Percentiles rank a stretch among this genome's conserved stretches.
These are phyloP conservation scores for Phylloporus scabripes DNA, from an alignment of 768 basidiomycete species.

Conservation along the genomic window DNA sequence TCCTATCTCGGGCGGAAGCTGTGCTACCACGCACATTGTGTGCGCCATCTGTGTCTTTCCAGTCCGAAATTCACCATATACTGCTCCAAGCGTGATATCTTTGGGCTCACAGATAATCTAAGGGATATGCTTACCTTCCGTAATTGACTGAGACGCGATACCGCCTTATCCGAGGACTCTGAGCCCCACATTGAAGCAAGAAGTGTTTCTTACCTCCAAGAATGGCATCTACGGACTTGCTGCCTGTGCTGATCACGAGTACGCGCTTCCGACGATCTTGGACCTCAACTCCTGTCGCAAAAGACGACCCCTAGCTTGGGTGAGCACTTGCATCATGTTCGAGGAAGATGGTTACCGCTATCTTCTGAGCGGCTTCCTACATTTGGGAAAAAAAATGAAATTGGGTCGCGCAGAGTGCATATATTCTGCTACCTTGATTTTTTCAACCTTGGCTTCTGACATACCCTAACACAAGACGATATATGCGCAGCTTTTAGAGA, in stretches of 20 bases:
- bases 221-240: slow-evolving; percentile 84
- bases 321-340: background rate
- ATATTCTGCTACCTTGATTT: slow-evolving; percentile 65
- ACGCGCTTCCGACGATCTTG: slow-evolving; percentile 81
- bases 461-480: slow-evolving; percentile 56
- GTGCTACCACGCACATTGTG: slow-evolving; percentile 87
- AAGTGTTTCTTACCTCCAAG: slow-evolving; percentile 59
- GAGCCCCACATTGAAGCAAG: background rate
- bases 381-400: background rate
- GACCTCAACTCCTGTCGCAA: slow-evolving; percentile 88
- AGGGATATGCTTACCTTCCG: slow-evolving; percentile 55
- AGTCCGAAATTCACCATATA: slow-evolving; percentile 94
- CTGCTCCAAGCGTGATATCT: slow-evolving; percentile 33
- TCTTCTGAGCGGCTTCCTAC: slow-evolving; percentile 87
- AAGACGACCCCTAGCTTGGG: slow-evolving; percentile 70
- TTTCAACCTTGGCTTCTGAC: slow-evolving; percentile 97
- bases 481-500: background rate
- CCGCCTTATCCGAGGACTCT: slow-evolving; percentile 51
- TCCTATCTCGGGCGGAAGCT: slow-evolving; percentile 84
- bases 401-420: slow-evolving; percentile 3
- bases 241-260: slow-evolving; percentile 82
- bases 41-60: slow-evolving; percentile 96
- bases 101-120: background rate
- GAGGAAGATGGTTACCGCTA: slow-evolving; percentile 44
- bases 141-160: slow-evolving; percentile 87